Evolutionary conservation across 2,329 filamentous ascomycete genomes (phyloP).

Genomic region (Coccinonectria pachysandricola): DNA sequence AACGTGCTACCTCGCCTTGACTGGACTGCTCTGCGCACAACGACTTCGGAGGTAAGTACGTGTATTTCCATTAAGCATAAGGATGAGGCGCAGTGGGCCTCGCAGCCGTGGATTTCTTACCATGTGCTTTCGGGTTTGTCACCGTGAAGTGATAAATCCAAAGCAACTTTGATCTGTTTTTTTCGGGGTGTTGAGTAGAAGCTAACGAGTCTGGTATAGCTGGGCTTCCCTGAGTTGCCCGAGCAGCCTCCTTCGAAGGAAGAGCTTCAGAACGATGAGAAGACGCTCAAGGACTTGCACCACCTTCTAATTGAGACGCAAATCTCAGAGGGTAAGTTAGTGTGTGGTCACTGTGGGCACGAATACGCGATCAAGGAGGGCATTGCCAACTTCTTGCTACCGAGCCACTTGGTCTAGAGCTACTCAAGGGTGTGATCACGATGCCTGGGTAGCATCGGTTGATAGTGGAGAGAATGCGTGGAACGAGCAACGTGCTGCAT

Average conservation of each 20-base stretch:
- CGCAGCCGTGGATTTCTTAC: background rate
- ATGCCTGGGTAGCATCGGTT: too few relatives aligned
- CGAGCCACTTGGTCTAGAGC: slow-evolving; percentile 69
- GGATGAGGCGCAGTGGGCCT: too few relatives aligned
- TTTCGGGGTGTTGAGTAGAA: too few relatives aligned
- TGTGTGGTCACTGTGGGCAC: slow-evolving; percentile 85
- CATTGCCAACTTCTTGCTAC: slow-evolving; percentile 90
- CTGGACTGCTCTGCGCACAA: slow-evolving; percentile 70
- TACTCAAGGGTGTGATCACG: too few relatives aligned
- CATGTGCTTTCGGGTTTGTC: background rate
- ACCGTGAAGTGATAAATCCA: too few relatives aligned
- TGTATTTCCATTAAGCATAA: too few relatives aligned
- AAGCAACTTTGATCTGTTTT: too few relatives aligned
- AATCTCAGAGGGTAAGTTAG: slow-evolving; percentile 77
- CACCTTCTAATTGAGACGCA: slow-evolving; percentile 78
- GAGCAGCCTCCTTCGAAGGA: slow-evolving; percentile 51
- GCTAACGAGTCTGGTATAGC: too few relatives aligned
- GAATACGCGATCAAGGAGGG: slow-evolving; percentile 93
- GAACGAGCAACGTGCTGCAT: too few relatives aligned
- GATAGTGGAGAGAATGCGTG: too few relatives aligned
- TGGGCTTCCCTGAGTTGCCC: slow-evolving; percentile 68
- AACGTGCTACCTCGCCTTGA: slow-evolving; percentile 84
- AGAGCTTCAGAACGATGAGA: slow-evolving; percentile 54
- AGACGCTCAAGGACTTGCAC: slow-evolving; percentile 69
- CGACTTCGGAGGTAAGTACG: slow-evolving; percentile 62